A percentile compares a stretch with the other conserved stretches of the same genome.
phyloP scores from a whole-genome alignment of 371 early-diverging fungal species.

The Mortierella sp. region DNA sequence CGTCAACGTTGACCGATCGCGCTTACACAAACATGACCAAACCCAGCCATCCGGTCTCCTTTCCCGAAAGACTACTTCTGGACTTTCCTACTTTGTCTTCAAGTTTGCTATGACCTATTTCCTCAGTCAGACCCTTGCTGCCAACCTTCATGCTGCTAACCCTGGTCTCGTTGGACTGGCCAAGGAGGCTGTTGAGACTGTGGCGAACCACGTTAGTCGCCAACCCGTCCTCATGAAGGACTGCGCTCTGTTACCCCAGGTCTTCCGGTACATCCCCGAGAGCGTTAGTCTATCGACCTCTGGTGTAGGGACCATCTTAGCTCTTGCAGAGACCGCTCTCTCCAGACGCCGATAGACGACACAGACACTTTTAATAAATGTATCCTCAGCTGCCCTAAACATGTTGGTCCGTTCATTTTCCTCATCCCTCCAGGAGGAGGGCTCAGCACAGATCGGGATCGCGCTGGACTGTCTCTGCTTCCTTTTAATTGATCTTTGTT shows the following conservation, averaged over 20 bases:
- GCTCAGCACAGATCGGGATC: neutral
- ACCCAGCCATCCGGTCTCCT: conserved; percentile 24
- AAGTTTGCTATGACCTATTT: conserved; percentile 49
- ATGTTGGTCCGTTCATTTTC: neutral
- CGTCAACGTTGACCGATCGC: conserved; percentile 39
- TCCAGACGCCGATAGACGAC: conserved; percentile 15
- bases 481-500: neutral
- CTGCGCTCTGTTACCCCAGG: conserved; percentile 22
- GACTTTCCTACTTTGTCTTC: conserved; percentile 51
- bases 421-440: neutral
- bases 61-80: conserved; percentile 38
- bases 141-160: conserved; percentile 1
- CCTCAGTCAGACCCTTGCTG: conserved; percentile 23
- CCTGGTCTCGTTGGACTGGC: conserved; percentile 19
- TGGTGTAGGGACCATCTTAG: conserved; percentile 40
- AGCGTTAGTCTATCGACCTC: conserved; percentile 34
- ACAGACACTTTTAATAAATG: neutral
- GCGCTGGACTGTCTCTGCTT: neutral
- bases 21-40: conserved; percentile 13
- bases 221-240: conserved; percentile 12
- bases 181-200: conserved; percentile 28
- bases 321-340: conserved; percentile 43
- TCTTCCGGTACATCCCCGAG: conserved; percentile 42
- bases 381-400: neutral
- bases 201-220: neutral